phyloP scores from a whole-genome alignment of 345 rosid species.

The Diplotaxis tenuifolia region DNA sequence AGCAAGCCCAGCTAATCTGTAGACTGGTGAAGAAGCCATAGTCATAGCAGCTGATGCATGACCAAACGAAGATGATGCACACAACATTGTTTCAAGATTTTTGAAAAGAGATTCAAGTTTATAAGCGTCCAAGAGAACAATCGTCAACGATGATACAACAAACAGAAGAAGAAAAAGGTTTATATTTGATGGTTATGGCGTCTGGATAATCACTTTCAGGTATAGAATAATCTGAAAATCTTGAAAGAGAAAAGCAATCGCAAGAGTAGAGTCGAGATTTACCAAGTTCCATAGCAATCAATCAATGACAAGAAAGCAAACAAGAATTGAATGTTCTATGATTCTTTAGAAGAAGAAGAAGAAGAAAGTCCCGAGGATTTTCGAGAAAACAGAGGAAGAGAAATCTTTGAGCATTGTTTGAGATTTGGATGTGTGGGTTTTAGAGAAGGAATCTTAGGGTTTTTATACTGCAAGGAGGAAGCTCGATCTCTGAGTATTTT shows the following conservation, averaged over 20 bases:
- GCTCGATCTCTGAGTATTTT: constrained; percentile 13
- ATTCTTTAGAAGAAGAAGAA: background rate
- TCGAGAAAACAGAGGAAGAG: constrained; percentile 29
- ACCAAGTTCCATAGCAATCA: constrained; percentile 54
- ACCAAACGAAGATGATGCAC: constrained; percentile 34
- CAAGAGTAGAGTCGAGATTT: constrained; percentile 37
- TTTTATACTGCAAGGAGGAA: constrained; percentile 17
- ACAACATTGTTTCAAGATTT: constrained; percentile 29
- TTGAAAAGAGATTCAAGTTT: background rate
- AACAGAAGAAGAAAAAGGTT: constrained; percentile 23
- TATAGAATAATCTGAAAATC: constrained; percentile 36
- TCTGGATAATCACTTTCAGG: constrained; percentile 45
- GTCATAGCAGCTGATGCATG: constrained; percentile 32
- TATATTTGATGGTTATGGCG: constrained; percentile 31
- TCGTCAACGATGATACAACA: background rate
- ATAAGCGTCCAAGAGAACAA: constrained; percentile 19
- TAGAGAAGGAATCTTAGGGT: constrained; percentile 18
- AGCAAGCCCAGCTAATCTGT: constrained; percentile 19
- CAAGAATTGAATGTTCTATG: background rate
- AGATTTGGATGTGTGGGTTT: constrained; percentile 20
- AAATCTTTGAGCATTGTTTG: constrained; percentile 32
- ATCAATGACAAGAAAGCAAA: constrained; percentile 6
- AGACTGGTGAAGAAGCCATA: constrained; percentile 31
- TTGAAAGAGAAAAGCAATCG: constrained; percentile 27
- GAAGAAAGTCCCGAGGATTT: constrained; percentile 9